Evolutionary conservation across 768 basidiomycete species (phyloP), one percentile per base, ranked within the genome.

Genomic region (Auricularia heimuer): DNA sequence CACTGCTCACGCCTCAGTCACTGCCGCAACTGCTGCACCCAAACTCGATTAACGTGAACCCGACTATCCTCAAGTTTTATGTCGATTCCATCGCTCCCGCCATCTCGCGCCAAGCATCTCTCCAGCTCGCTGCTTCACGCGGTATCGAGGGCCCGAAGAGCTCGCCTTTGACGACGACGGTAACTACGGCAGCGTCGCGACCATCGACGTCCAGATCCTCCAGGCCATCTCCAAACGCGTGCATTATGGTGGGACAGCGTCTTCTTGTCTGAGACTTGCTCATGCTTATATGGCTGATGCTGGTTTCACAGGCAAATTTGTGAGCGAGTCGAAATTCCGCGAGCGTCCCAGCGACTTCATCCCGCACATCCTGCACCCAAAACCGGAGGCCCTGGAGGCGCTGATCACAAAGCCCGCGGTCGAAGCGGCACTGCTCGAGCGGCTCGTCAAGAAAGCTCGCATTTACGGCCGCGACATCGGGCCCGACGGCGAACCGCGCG

Each of bases 401-500:
- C 78, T 99, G 56, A 98, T 99, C 73, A 95, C 94, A n/a, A 98
- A 98, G 74, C 94, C 97, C 0, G 96, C 90, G 64, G 94, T 99
- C 35, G 97, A 99, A 73, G 83, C 81, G 18, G 88, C 86, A 64
- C 81, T 99, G 2, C 83, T 99, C 36, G 77, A 83, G 60, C 84
- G 97, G 21, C 77, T 99, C 34, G 85, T 84, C 63, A 95, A 92
- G 77, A 99, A 99, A 74, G 86, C 88, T 1, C 78, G 78, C 4
- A 75, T 84, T 37, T 87, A 85, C 70, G 95, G 94, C 0, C 88
- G 92, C 68, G 94, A 96, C 66, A 83, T 98, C 69, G 85, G 83
- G 11, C 78, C 83, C 0, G 87, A 90, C 67, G 88, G 86, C 39
- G 83, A 82, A 70, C 80, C 69, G 67, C 78, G 73, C 70, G 76